These are phyloP conservation scores for Neofusicoccum sp. DNA, from an alignment of 2,329 filamentous ascomycete genomes.

Conservation along the genomic window DNA sequence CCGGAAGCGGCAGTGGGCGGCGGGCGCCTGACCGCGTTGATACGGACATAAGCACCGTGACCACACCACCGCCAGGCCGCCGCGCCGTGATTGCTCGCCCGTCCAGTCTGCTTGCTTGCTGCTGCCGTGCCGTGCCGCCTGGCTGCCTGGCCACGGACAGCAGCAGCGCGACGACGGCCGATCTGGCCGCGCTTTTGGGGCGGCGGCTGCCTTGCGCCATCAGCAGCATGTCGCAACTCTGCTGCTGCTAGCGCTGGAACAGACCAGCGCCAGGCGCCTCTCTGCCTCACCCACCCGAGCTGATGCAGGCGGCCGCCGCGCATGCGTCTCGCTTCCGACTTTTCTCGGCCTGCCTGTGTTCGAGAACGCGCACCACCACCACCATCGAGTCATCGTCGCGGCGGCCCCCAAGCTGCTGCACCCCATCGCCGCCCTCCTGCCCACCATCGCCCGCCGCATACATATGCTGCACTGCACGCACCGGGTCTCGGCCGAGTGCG, in stretches of 20 bases:
- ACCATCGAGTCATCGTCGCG: neutral
- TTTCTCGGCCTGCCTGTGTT: neutral
- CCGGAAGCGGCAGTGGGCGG: slow-evolving; percentile 2
- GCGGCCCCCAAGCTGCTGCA: neutral
- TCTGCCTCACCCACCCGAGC: neutral
- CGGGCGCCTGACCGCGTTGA: neutral
- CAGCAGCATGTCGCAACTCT: neutral
- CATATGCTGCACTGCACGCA: no score
- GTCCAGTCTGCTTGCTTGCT: neutral
- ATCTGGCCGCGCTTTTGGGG: neutral
- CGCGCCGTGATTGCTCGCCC: slow-evolving; percentile 5
- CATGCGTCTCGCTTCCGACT: slow-evolving; percentile 8
- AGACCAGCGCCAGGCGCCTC: neutral
- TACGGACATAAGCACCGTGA: slow-evolving; percentile 10
- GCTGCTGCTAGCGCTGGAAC: neutral
- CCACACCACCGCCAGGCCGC: neutral
- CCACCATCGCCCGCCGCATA: no score
- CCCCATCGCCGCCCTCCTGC: neutral
- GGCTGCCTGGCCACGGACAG: slow-evolving; percentile 2
- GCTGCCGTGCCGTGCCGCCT: slow-evolving; percentile 2
- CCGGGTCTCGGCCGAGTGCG: neutral
- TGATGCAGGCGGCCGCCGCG: neutral
- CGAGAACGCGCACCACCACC: neutral
- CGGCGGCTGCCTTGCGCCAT: slow-evolving; percentile 12
- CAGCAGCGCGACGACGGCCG: neutral